Conservation (phyloP, 1,139 yeast genomes). For the Geotrichum europaeum region DNA sequence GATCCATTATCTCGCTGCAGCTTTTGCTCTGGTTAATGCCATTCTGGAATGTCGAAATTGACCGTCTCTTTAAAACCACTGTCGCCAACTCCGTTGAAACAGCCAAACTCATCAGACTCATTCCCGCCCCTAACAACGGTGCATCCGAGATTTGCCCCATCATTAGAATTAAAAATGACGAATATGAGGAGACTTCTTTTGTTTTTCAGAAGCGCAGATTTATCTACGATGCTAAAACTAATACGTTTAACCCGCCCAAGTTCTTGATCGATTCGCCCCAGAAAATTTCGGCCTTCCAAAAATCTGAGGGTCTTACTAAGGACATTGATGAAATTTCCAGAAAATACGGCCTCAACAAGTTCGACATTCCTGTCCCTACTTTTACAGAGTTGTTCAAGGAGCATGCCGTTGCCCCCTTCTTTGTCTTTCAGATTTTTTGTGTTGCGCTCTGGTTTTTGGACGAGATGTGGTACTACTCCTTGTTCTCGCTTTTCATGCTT, state of each 20-base stretch:
- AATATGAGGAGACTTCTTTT: slow-evolving; percentile 62
- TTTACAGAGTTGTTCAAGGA: slow-evolving; percentile 87
- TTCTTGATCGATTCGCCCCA: slow-evolving; percentile 58
- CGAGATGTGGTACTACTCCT: slow-evolving; percentile 93
- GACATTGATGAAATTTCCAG: slow-evolving; percentile 52
- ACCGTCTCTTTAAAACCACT: slow-evolving; percentile 63
- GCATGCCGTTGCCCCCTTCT: slow-evolving; percentile 97
- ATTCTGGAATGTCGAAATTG: slow-evolving; percentile 81
- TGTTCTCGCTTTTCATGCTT: slow-evolving; percentile 87
- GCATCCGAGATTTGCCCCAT: slow-evolving; percentile 72
- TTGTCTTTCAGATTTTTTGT: slow-evolving; percentile 92
- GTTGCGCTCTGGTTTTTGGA: slow-evolving; percentile 96
- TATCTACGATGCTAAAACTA: slow-evolving; percentile 51
- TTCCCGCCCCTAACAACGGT: slow-evolving; percentile 83
- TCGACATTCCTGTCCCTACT: slow-evolving; percentile 93
- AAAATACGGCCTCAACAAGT: slow-evolving; percentile 74
- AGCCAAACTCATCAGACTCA: slow-evolving; percentile 67
- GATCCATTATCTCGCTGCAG: slow-evolving; percentile 56
- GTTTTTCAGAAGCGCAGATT: slow-evolving; percentile 90
- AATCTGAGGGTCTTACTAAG: slow-evolving; percentile 50
- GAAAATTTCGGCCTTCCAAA: slow-evolving; percentile 53
- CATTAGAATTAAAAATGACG: slow-evolving; percentile 51
- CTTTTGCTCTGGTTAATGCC: slow-evolving; percentile 82
- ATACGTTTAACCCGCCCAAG: slow-evolving; percentile 71
- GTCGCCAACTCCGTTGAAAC: slow-evolving; percentile 45